Evolutionary conservation across 208 protist genomes (phyloP), one percentile per base, ranked within the genome.

Genomic region (Wallacemonas sp.): DNA sequence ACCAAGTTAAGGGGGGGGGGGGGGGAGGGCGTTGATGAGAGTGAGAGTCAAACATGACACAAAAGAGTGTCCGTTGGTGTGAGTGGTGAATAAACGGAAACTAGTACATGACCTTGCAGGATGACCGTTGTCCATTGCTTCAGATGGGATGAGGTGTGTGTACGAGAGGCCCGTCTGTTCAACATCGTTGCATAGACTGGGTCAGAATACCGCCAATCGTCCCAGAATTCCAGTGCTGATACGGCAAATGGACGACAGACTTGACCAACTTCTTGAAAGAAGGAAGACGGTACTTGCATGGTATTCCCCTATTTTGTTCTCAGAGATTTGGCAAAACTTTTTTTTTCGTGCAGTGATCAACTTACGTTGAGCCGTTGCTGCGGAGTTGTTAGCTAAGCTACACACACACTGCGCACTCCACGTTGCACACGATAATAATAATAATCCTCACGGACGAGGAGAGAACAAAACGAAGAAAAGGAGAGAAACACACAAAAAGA

Each of bases 401-500:
- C 44, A 49, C 44, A 49, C 19, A 49, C 44, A 49, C 44, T n/a
- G 17, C n/a, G n/a, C n/a, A n/a, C n/a, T n/a, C n/a, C n/a, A n/a
- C n/a, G n/a, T n/a, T n/a, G n/a, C n/a, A n/a, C n/a, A 54, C 27
- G 33, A 54, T 11, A 54, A 54, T 34, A 3, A 22, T 4, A 49
- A 5, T 9, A 49, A 22, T 49, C 44, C 27, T 26, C 0, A 38
- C 30, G 54, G 26, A 38, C 21, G 24, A 61, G 31, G 15, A 56
- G n/a, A 41, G 34, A 26, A 14, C 17, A 51, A 34, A 51, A 51
- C 45, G 9, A 67, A 44, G 41, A 22, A 62, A 62, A 58, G 21
- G 14, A 77, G 39, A 24, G 9, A 44, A 15, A 42, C 53, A 28
- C 2, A 70, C 2, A 27, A 68, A 77, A 56, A 78, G 74, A 46